A percentile compares a stretch with the other conserved stretches of the same genome.
Conservation (phyloP, 495 filamentous ascomycete species). For the Aspergillus panamensis region DNA sequence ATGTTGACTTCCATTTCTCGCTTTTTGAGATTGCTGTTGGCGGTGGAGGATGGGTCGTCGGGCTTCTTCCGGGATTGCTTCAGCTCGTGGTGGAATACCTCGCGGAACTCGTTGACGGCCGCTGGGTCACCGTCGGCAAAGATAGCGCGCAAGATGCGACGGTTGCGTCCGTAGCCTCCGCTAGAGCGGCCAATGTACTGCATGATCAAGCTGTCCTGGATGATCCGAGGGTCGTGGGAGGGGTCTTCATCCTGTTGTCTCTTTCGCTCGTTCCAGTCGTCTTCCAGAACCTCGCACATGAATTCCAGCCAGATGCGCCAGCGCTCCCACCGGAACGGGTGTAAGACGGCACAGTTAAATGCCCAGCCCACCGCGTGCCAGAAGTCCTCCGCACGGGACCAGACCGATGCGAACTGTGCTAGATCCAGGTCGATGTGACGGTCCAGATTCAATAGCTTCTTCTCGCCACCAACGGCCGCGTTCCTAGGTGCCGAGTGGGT, state of each 20-base stretch:
- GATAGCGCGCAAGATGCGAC: conserved; percentile 59
- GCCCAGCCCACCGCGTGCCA: conserved; percentile 91
- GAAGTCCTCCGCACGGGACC: conserved; percentile 72
- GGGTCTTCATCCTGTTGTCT: conserved; percentile 27
- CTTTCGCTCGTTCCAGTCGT: conserved; percentile 64
- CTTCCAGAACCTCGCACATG: conserved; percentile 73
- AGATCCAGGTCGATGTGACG: conserved; percentile 33
- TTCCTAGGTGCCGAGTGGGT: conserved; percentile 1
- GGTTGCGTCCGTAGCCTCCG: conserved; percentile 37
- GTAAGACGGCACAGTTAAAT: conserved; percentile 78
- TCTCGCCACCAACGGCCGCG: conserved; percentile 25
- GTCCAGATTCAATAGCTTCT: conserved; percentile 43
- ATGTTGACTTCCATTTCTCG: conserved; percentile 52
- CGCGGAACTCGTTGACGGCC: conserved; percentile 51
- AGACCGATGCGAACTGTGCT: conserved; percentile 63
- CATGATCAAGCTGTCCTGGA: conserved; percentile 53
- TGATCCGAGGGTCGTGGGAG: conserved; percentile 16
- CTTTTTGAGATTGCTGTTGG: conserved; percentile 35
- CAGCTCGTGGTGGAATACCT: conserved; percentile 61
- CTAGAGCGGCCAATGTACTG: conserved; percentile 45
- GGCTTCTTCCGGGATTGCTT: conserved; percentile 26
- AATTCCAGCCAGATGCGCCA: conserved; percentile 82
- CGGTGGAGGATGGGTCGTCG: background rate
- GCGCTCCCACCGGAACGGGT: conserved; percentile 69
- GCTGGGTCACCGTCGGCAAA: conserved; percentile 56